Conservation (phyloP, 352 stramenopile species). For the Phytophthora tentaculata region DNA sequence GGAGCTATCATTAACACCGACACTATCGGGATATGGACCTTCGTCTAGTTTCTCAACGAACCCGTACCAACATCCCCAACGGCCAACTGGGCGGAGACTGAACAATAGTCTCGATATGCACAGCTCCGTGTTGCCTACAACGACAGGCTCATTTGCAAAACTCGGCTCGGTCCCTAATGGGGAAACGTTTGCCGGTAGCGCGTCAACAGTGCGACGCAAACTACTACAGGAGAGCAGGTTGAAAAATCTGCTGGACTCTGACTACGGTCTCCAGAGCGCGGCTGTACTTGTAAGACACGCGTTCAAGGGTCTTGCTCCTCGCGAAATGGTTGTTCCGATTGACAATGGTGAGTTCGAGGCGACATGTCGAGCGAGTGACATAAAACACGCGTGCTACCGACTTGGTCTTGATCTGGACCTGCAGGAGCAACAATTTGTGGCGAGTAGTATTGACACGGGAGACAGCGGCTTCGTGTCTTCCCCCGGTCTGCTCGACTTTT, state of each 20-base stretch:
- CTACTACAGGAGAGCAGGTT: slow-evolving; percentile 63
- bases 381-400: slow-evolving; percentile 78
- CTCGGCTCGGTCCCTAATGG: slow-evolving; percentile 3
- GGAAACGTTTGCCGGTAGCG: slow-evolving; percentile 16
- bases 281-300: slow-evolving; percentile 73
- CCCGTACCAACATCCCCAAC: slow-evolving; percentile 41
- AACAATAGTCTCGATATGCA: slow-evolving; percentile 41
- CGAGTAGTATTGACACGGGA: slow-evolving; percentile 47
- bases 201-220: slow-evolving; percentile 51
- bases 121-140: slow-evolving; percentile 35
- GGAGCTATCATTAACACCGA: slow-evolving; percentile 24
- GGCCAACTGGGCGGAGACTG: slow-evolving; percentile 46
- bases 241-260: slow-evolving; percentile 52
- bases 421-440: slow-evolving; percentile 66
- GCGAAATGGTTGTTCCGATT: slow-evolving; percentile 73
- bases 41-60: slow-evolving; percentile 37
- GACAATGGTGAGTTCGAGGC: slow-evolving; percentile 75
- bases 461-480: slow-evolving; percentile 71
- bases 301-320: slow-evolving; percentile 70
- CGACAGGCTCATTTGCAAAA: slow-evolving; percentile 23
- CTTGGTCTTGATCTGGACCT: slow-evolving; percentile 74
- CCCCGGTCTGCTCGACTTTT: slow-evolving; percentile 63
- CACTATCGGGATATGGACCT: slow-evolving; percentile 13
- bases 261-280: slow-evolving; percentile 67
- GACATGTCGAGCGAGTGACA: slow-evolving; percentile 62